Evolutionary conservation across 352 stramenopile species (phyloP).

Genomic region (Thraustotheca clavata): DNA sequence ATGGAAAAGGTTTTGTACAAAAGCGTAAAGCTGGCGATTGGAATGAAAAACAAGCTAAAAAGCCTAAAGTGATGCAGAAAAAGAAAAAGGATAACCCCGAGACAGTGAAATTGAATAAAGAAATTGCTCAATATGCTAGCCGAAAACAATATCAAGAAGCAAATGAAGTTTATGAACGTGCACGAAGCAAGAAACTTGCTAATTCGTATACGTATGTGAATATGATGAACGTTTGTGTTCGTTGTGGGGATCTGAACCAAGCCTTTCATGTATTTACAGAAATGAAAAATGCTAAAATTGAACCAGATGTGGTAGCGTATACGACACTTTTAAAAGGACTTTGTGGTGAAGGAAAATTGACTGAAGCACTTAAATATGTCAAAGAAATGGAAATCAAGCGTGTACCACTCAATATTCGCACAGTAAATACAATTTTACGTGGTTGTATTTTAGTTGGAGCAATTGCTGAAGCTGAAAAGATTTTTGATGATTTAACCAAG

Average conservation of each 20-base stretch:
- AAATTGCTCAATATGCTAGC: slow-evolving; percentile 19
- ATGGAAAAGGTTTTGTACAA: neutral
- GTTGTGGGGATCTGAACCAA: slow-evolving; percentile 10
- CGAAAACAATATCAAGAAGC: slow-evolving; percentile 21
- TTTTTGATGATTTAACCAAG: slow-evolving; percentile 13
- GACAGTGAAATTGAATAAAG: slow-evolving; percentile 23
- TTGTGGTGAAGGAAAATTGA: slow-evolving; percentile 20
- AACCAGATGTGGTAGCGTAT: slow-evolving; percentile 21
- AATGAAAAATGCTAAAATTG: slow-evolving; percentile 19
- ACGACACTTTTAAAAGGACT: slow-evolving; percentile 24
- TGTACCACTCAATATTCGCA: slow-evolving; percentile 22
- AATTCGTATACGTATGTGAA: slow-evolving; percentile 26
- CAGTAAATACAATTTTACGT: slow-evolving; percentile 24
- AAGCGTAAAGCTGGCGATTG: slow-evolving; percentile 1
- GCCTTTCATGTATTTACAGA: slow-evolving; percentile 6
- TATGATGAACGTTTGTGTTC: slow-evolving; percentile 25
- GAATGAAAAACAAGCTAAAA: neutral
- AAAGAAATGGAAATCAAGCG: slow-evolving; percentile 11
- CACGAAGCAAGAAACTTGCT: neutral
- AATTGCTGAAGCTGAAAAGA: slow-evolving; percentile 1
- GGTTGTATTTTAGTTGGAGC: slow-evolving; percentile 20
- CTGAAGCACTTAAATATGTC: slow-evolving; percentile 9
- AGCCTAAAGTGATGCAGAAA: slow-evolving; percentile 11
- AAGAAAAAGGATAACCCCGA: slow-evolving; percentile 21
- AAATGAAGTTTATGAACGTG: slow-evolving; percentile 15